A percentile compares a stretch with the other conserved stretches of the same genome.
These are phyloP conservation scores for Nemania serpens DNA, from an alignment of 2,329 filamentous ascomycete genomes.

Conservation along the genomic window DNA sequence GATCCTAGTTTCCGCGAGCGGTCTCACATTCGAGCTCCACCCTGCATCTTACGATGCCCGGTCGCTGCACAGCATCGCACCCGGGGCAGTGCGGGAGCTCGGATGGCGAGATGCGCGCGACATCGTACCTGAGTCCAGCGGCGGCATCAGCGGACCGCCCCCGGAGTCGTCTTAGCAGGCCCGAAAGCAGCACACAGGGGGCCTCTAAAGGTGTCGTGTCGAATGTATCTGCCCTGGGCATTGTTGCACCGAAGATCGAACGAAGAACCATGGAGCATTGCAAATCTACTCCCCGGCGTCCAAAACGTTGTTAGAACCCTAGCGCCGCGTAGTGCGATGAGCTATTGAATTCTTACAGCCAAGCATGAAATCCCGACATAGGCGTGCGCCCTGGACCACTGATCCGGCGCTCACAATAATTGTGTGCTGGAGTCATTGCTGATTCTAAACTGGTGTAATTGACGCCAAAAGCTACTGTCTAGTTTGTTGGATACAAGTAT, in stretches of 20 bases:
- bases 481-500: too few species aligned
- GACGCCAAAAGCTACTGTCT: too few species aligned
- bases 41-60: constrained; percentile 84
- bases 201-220: constrained; percentile 72
- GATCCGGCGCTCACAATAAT: too few species aligned
- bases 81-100: constrained; percentile 75
- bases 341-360: constrained; percentile 50
- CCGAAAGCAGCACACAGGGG: constrained; percentile 76
- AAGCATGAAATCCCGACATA: constrained; percentile 34
- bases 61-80: constrained; percentile 69
- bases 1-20: constrained; percentile 60
- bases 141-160: constrained; percentile 46
- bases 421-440: too few species aligned
- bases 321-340: constrained; percentile 62
- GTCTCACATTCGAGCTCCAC: constrained; percentile 69
- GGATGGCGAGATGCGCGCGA: constrained; percentile 47
- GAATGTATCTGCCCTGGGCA: constrained; percentile 64
- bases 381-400: constrained; percentile 22
- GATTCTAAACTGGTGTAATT: too few species aligned
- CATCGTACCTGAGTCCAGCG: constrained; percentile 50
- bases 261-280: constrained; percentile 77
- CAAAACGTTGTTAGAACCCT: constrained; percentile 72
- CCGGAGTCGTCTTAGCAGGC: constrained; percentile 58
- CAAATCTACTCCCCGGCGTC: constrained; percentile 69
- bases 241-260: constrained; percentile 79